Evolutionary conservation across 495 filamentous ascomycete genomes (phyloP).

Genomic region (Neurospora cerealis): DNA sequence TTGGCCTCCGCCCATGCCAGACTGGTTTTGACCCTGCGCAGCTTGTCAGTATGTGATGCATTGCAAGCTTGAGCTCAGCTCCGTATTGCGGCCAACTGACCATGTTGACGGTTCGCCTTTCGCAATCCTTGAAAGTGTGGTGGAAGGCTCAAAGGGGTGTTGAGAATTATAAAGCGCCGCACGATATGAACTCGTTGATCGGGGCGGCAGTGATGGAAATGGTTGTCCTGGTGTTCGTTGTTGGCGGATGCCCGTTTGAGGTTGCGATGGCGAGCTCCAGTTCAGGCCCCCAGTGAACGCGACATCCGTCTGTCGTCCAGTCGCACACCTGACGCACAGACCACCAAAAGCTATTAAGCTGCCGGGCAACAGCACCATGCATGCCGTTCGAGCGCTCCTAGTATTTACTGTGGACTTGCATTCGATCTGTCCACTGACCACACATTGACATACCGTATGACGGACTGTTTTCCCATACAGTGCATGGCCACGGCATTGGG

Average conservation of each 20-base stretch:
- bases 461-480: neutral
- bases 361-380: neutral
- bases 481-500: neutral
- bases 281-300: neutral
- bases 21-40: conserved; percentile 75
- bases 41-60: conserved; percentile 11
- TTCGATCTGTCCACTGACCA: neutral
- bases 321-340: neutral
- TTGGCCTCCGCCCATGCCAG: conserved; percentile 67
- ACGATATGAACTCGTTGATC: neutral
- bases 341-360: neutral
- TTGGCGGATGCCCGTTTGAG: neutral
- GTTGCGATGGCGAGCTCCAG: neutral
- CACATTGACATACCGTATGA: neutral
- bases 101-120: conserved; percentile 13
- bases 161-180: neutral
- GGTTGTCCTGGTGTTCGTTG: neutral
- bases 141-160: neutral
- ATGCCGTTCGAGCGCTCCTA: neutral
- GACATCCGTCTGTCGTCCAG: neutral
- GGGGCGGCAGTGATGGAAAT: neutral
- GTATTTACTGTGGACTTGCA: neutral
- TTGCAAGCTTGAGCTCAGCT: neutral
- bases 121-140: neutral
- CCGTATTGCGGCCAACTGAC: conserved; percentile 6